Evolutionary conservation across 2,329 filamentous ascomycete genomes (phyloP).

Genomic region (Fusarium sp.): DNA sequence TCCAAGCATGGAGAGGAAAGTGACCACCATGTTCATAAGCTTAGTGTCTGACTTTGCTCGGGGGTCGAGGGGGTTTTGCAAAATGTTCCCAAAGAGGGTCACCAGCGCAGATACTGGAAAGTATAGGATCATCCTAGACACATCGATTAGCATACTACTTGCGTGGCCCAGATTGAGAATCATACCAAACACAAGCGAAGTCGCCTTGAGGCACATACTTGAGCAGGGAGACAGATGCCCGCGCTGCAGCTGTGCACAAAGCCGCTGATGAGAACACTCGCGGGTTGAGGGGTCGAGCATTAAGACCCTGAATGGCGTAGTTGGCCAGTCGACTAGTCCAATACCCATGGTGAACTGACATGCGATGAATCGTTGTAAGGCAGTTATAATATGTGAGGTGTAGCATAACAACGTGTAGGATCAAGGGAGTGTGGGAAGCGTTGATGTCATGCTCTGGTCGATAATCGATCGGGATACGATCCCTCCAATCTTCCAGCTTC

Average conservation of each 20-base stretch:
- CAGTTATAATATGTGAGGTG: constrained; percentile 99
- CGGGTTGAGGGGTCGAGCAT: constrained; percentile 89
- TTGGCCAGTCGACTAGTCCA: constrained; percentile 97
- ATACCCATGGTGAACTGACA: constrained; percentile 97
- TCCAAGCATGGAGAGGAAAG: constrained; percentile 88
- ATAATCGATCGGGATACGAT: constrained; percentile 93
- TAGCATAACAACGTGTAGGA: constrained; percentile 90
- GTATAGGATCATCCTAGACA: constrained; percentile 82
- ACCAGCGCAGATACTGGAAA: constrained; percentile 96
- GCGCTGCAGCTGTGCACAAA: constrained; percentile 89
- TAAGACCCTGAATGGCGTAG: constrained; percentile 93
- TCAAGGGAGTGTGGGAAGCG: constrained; percentile 89
- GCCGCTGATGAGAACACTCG: constrained; percentile 93
- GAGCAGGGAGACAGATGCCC: constrained; percentile 91
- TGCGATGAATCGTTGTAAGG: constrained; percentile 95
- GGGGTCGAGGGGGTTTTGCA: constrained; percentile 93
- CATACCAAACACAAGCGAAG: constrained; percentile 92
- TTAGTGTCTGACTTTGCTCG: constrained; percentile 88
- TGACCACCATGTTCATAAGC: constrained; percentile 92
- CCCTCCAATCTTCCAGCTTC: constrained; percentile 94
- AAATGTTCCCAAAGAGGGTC: constrained; percentile 93
- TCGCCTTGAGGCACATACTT: constrained; percentile 98
- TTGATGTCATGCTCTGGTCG: constrained; percentile 97
- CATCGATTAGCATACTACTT: constrained; percentile 42
- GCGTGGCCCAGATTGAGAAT: constrained; percentile 20